Evolutionary conservation across 331 rosid genomes (phyloP), one percentile per base, ranked within the genome.

Genomic region (Spiraea crenata): DNA sequence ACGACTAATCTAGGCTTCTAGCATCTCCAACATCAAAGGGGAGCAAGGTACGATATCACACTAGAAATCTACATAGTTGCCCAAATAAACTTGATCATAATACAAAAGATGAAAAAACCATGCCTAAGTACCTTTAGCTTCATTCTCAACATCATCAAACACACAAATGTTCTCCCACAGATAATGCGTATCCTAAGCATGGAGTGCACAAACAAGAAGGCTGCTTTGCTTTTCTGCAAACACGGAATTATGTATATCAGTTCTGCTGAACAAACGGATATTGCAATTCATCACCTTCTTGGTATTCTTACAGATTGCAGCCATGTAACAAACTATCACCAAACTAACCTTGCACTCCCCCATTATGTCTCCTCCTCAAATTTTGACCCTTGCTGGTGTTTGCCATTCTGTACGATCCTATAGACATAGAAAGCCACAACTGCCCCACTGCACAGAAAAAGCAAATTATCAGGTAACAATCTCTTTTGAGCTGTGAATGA

Each of bases 361-460:
- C 55, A 81, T 74, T 76, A 81, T 25, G 84, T 69, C 74, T 75
- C 87, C 67, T 72, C 63, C 76, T 79, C 90, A 34, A 80, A 81
- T 71, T 84, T 74, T 19, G 88, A 58, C 57, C 79, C 88, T 40
- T 74, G 77, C 9, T 76, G 79, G 13, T 57, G 77, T 37, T 84
- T 83, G 60, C 81, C 69, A 13, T 82, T 77, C 83, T 77, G 82
- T 41, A 70, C 40, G 55, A 89, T 78, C 80, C 81, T 91, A 16
- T 84, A 86, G 82, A 91, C 57, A 63, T 83, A 95, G 76, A 95
- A 85, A 50, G 88, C 85, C 66, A 61, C 89, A 42, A 82, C 88
- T 3, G 84, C 90, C 52, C 90, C 98, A 68, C 99, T 95, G 90
- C 86, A 87, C 44, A 70, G 20, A 65, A 12, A 31, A 77, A 77